Evolutionary conservation across 2,329 filamentous ascomycete species (phyloP), one percentile per base, ranked within the genome.

Genomic region (Aspergillus ochraceus): DNA sequence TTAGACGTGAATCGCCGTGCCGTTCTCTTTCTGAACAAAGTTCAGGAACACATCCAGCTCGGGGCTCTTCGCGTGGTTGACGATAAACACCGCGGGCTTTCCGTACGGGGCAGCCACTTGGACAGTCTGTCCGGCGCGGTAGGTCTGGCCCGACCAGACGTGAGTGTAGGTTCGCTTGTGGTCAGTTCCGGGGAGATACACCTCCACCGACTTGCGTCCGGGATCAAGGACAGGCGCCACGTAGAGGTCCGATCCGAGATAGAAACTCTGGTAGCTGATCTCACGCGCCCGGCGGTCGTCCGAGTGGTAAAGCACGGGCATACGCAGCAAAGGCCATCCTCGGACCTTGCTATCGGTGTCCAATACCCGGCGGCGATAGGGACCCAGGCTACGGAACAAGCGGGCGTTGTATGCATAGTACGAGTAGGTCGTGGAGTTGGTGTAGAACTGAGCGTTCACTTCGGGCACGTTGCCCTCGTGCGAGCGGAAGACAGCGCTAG

Each of bases 391-490:
- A n/a, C 66, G 65, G 64, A 72, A 76, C 63, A 77, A 63, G 14
- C 74, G 68, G 0, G 73, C 68, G 36, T 74, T 76, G 64, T 77
- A 75, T 2, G 70, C 70, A 54, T 71, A 71, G 60, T 74, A 77
- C 2, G 64, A 63, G 55, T 75, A 74, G 0, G 73, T 70, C 0
- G 71, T 68, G 2, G 62, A 59, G 55, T 76, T 76, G 57, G 66
- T 69, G 62, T 76, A 76, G 66, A 75, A 74, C 52, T 76, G 74
- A 0, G 73, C 67, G 52, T 76, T 76, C 29, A 76, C 68, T 14
- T 66, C 54, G 1, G 74, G 74, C 2, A 76, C 71, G 63, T 76
- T 76, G 11, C 74, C 74, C 62, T 76, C 74, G 61, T 76, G 74
- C 3, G 70, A 71, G n/a, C 74, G 69, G 30, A 36, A 36, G 30